Percentiles rank a stretch among this genome's conserved stretches.
Conservation (phyloP, 1,284 basidiomycete genomes). For the Trichosporon ovoides region DNA sequence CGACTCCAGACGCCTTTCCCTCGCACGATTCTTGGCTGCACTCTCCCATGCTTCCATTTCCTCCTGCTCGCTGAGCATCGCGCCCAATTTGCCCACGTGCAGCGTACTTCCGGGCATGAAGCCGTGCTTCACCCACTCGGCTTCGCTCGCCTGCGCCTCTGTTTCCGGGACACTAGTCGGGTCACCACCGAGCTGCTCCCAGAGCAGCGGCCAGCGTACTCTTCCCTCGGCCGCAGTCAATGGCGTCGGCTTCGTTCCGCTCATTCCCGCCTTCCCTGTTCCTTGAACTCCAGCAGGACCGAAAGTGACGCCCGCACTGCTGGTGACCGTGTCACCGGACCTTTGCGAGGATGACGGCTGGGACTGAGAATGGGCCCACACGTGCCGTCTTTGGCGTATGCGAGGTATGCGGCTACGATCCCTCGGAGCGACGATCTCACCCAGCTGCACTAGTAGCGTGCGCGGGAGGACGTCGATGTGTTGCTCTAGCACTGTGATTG, state of each 20-base stretch:
- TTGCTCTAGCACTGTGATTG: neutral
- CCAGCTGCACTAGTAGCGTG: neutral
- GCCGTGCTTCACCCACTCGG: slow-evolving; percentile 28
- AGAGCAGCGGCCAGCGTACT: slow-evolving; percentile 43
- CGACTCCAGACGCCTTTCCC: slow-evolving; percentile 33
- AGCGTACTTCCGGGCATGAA: slow-evolving; percentile 31
- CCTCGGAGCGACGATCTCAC: slow-evolving; percentile 23
- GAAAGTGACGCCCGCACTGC: neutral
- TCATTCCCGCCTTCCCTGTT: no score
- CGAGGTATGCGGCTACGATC: slow-evolving; percentile 30
- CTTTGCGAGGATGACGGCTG: neutral
- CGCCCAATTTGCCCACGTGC: slow-evolving; percentile 43
- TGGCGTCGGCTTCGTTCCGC: slow-evolving; percentile 7
- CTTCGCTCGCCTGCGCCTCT: slow-evolving; percentile 28
- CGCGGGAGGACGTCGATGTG: slow-evolving; percentile 8
- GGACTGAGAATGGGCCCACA: slow-evolving; percentile 23
- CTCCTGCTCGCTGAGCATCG: slow-evolving; percentile 40
- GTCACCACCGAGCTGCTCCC: slow-evolving; percentile 44
- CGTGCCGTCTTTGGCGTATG: slow-evolving; percentile 37
- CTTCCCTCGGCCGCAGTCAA: slow-evolving; percentile 31
- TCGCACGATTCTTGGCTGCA: slow-evolving; percentile 30
- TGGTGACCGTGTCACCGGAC: neutral
- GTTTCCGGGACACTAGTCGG: slow-evolving; percentile 15
- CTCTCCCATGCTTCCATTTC: slow-evolving; percentile 42
- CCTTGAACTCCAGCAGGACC: no score